phyloP scores from a whole-genome alignment of 169 alveolate genomes.

The Plasmodium inui region DNA sequence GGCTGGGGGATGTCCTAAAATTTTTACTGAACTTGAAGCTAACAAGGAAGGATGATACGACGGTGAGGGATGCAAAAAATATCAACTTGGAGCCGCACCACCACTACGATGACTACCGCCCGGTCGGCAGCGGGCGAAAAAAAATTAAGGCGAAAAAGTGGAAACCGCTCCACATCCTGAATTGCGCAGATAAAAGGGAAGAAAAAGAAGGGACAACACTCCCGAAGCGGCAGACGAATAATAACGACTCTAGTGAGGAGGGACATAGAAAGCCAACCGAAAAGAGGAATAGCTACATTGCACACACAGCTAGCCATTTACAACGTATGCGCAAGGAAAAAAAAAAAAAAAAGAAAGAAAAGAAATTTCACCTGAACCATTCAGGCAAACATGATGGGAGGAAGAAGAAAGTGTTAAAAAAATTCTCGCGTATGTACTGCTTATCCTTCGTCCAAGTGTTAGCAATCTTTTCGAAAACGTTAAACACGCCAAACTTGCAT shows the following conservation, averaged over 20 bases:
- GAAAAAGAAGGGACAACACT: conserved; percentile 10
- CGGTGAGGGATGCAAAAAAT: not conserved
- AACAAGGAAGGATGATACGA: conserved; percentile 1
- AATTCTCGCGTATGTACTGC: conserved; percentile 7
- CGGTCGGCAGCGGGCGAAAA: not conserved
- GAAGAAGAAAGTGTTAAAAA: conserved; percentile 14
- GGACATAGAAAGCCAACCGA: not conserved
- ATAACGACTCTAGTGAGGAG: not conserved
- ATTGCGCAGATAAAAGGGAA: conserved; percentile 3
- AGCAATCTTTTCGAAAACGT: conserved; percentile 36
- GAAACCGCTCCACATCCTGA: conserved; percentile 6
- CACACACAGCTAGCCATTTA: conserved; percentile 5
- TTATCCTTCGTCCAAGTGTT: conserved; percentile 57
- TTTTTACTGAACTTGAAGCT: conserved; percentile 15
- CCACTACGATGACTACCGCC: not conserved
- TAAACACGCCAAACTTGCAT: conserved; percentile 27
- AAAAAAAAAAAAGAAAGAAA: not conserved
- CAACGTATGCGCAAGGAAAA: not conserved
- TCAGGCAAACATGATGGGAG: not conserved
- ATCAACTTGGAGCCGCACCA: conserved; percentile 15
- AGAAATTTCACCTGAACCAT: not conserved
- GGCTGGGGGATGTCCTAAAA: conserved; percentile 31
- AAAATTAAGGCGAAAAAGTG: not conserved
- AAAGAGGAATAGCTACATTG: not conserved
- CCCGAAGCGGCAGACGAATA: not conserved